phyloP scores from a whole-genome alignment of 257 asterid genomes.

The Nicotiana otophora region DNA sequence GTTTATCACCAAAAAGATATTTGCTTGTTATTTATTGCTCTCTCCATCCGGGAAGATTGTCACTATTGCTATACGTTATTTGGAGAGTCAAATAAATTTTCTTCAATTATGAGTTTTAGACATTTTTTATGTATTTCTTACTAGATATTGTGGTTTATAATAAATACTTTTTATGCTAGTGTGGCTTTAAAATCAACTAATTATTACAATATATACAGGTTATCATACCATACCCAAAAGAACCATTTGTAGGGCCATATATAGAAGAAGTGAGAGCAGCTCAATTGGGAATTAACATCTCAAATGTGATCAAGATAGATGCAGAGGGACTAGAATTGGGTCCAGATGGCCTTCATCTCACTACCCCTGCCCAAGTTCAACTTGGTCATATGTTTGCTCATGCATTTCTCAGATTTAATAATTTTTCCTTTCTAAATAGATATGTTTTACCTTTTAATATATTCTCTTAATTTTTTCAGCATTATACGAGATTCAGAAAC shows the following conservation, averaged over 20 bases:
- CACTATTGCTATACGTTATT: too few relatives aligned
- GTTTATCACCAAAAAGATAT: too few relatives aligned
- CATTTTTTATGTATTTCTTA: too few relatives aligned
- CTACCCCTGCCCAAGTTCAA: constrained; percentile 41
- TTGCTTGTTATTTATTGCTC: too few relatives aligned
- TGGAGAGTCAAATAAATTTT: too few relatives aligned
- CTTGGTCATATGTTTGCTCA: constrained; percentile 54
- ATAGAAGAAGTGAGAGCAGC: constrained; percentile 47
- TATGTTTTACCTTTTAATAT: too few relatives aligned
- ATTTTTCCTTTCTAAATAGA: not conserved
- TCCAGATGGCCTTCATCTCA: constrained; percentile 49
- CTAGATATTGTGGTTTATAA: not conserved
- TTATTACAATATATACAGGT: not conserved
- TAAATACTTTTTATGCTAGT: too few relatives aligned
- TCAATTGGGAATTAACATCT: constrained; percentile 37
- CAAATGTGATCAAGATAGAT: constrained; percentile 50
- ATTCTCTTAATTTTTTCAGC: not conserved
- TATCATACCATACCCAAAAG: not conserved
- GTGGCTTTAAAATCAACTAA: too few relatives aligned
- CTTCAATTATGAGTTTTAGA: too few relatives aligned
- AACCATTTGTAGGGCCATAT: constrained; percentile 27
- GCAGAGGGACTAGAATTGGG: constrained; percentile 45
- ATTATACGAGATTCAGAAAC: not conserved
- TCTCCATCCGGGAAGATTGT: too few relatives aligned
- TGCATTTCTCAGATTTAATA: constrained; percentile 17